Base-by-base conservation (phyloP, 2,329 filamentous ascomycete species). In the Aureobasidium mangrovei region DNA sequence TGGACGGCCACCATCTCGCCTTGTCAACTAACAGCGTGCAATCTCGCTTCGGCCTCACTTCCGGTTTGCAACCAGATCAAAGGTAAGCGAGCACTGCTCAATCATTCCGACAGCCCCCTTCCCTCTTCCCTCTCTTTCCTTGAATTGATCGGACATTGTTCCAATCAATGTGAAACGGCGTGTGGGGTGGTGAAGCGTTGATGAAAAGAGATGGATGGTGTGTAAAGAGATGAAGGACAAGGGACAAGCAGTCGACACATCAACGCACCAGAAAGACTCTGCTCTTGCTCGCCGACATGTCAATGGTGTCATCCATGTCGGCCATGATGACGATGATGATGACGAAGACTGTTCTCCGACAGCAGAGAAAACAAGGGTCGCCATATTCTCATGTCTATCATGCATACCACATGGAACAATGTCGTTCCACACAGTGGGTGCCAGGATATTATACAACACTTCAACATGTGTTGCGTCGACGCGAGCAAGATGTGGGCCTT, bases 381-480 rank as follows among this genome's bases (percentile, higher is more conserved):
- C 31, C 47, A 51, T 51, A 51, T 42, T 51, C 39, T 12, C 35
- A 40, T 9, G 28, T 10, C 28, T 18, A 51, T 42, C 29, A 41
- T 35, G 47, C 26, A 42, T 28, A 33, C 9, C 29, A 18, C 18
- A 51, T 51, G 47, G 47, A 51, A 51, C 47, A 51, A 51, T 33
- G 35, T 35, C 47, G 39, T 41, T 41, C 29, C 27, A 24, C 28
- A 39, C 47, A 51, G 42, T 27, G 47, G 38, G 39, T 38, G 35
- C 36, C 24, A 29, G 18, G 26, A 51, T 35, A 33, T n/a, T 35
- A 51, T 27, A 40, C 36, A 35, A 42, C 38, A 42, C 47, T 51
- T 51, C 47, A 51, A 51, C 47, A 51, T 12, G 47, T 42, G 47
- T 51, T 51, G 47, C n/a, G 12, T 42, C 47, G 47, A 42, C 47